These are phyloP conservation scores for Daedaleopsis sinensis DNA, from an alignment of 768 basidiomycete genomes.

Conservation along the genomic window DNA sequence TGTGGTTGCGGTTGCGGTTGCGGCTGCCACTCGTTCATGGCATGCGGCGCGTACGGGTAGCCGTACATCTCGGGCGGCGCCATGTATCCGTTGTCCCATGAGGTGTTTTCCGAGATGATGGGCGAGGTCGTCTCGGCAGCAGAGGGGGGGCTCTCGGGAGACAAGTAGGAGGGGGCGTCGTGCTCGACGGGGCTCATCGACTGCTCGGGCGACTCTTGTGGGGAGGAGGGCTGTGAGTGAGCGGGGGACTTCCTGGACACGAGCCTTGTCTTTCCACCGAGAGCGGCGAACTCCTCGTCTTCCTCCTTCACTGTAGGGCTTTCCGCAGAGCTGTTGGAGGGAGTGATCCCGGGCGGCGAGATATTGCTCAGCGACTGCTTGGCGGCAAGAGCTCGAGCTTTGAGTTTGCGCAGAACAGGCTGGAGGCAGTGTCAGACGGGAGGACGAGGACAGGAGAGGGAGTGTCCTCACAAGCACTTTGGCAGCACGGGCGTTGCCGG, in stretches of 20 bases:
- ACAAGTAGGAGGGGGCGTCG: neutral
- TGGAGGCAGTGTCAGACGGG: constrained; percentile 26
- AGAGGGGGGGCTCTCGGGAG: constrained; percentile 5
- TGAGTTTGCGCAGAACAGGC: constrained; percentile 65
- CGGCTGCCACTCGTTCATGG: constrained; percentile 12
- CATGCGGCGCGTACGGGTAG: constrained; percentile 14
- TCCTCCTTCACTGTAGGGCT: constrained; percentile 53
- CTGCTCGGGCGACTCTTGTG: constrained; percentile 14
- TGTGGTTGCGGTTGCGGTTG: neutral
- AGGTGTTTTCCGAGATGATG: neutral
- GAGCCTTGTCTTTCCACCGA: constrained; percentile 66
- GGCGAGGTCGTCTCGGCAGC: neutral
- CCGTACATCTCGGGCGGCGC: constrained; percentile 11
- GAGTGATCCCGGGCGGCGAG: constrained; percentile 33
- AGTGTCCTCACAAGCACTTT: constrained; percentile 57
- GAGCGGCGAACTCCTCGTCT: constrained; percentile 59
- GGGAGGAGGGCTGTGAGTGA: constrained; percentile 33
- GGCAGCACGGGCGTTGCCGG: constrained; percentile 52
- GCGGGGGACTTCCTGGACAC: constrained; percentile 54
- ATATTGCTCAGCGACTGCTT: constrained; percentile 9
- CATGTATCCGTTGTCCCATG: constrained; percentile 5
- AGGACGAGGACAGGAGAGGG: neutral
- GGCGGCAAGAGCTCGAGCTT: constrained; percentile 46
- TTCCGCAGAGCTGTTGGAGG: constrained; percentile 31
- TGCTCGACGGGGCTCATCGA: constrained; percentile 16